A percentile compares a stretch with the other conserved stretches of the same genome.
Evolutionary conservation across 768 basidiomycete genomes (phyloP).

Genomic region (Stropharia rugosoannulata): DNA sequence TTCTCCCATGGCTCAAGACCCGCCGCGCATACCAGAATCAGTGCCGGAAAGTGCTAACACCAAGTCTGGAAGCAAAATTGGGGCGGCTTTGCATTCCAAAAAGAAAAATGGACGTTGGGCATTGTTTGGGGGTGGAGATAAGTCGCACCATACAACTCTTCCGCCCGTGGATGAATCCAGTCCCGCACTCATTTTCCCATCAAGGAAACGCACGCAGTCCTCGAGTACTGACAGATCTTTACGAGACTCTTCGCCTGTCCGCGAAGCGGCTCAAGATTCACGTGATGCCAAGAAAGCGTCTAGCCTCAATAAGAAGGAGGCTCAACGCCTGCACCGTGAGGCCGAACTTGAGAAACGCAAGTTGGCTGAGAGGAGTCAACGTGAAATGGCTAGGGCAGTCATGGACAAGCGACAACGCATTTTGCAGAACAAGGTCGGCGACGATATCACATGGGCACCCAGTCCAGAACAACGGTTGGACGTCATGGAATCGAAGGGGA

Average conservation of each 20-base stretch:
- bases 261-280: slow-evolving; percentile 32
- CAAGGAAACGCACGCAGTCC: slow-evolving; percentile 78
- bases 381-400: slow-evolving; percentile 89
- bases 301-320: slow-evolving; percentile 66
- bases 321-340: slow-evolving; percentile 73
- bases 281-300: slow-evolving; percentile 65
- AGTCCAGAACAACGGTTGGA: slow-evolving; percentile 44
- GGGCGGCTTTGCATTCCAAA: slow-evolving; percentile 62
- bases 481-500: slow-evolving; percentile 46
- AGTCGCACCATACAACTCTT: slow-evolving; percentile 56
- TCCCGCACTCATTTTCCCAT: slow-evolving; percentile 55
- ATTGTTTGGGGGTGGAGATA: slow-evolving; percentile 78
- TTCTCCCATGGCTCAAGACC: slow-evolving; percentile 53
- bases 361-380: slow-evolving; percentile 68
- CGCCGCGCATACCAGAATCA: slow-evolving; percentile 43
- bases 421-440: slow-evolving; percentile 53
- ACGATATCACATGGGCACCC: slow-evolving; percentile 65
- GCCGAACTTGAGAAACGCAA: slow-evolving; percentile 84
- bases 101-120: slow-evolving; percentile 71
- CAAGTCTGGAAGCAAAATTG: slow-evolving; percentile 42
- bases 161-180: slow-evolving; percentile 76
- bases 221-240: slow-evolving; percentile 72
- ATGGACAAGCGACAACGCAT: slow-evolving; percentile 86
- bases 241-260: slow-evolving; percentile 51
- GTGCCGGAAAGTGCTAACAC: slow-evolving; percentile 33